Evolutionary conservation across 805 yeast genomes (phyloP).

Genomic region (Candida rishiriensis): DNA sequence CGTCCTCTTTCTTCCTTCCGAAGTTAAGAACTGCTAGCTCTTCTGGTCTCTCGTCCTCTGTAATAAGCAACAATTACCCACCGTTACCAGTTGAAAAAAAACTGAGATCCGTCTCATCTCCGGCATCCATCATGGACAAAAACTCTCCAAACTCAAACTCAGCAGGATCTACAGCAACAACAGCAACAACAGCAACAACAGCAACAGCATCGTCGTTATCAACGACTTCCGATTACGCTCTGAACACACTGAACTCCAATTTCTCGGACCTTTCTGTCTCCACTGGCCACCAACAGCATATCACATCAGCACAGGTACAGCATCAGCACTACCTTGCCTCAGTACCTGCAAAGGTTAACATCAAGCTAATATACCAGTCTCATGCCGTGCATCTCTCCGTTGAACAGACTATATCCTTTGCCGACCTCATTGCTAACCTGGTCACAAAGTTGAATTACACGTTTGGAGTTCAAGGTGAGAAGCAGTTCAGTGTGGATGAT

Average conservation of each 20-base stretch:
- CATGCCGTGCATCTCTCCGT: conserved; percentile 65
- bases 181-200: not conserved
- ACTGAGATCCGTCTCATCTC: conserved; percentile 32
- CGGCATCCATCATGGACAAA: conserved; percentile 18
- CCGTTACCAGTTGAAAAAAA: conserved; percentile 26
- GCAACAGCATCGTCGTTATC: conserved; percentile 1
- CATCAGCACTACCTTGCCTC: not conserved
- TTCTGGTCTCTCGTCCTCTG: conserved; percentile 13
- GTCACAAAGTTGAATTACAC: conserved; percentile 50
- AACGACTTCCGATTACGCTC: not conserved
- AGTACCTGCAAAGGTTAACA: conserved; percentile 16
- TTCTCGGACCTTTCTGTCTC: conserved; percentile 16
- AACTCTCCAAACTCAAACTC: conserved; percentile 3
- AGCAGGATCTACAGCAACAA: not conserved
- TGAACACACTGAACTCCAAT: conserved; percentile 4
- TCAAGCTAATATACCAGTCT: conserved; percentile 32
- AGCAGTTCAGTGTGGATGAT: conserved; percentile 24
- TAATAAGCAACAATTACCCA: conserved; percentile 16
- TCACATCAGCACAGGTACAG: not conserved
- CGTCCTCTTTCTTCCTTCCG: conserved; percentile 15
- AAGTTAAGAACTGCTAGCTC: conserved; percentile 26
- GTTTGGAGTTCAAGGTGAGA: conserved; percentile 33
- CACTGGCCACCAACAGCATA: not conserved
- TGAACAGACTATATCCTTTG: conserved; percentile 28
- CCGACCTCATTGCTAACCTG: conserved; percentile 37